Conservation (phyloP, 805 yeast genomes). For the Candida coquimbonensis region DNA sequence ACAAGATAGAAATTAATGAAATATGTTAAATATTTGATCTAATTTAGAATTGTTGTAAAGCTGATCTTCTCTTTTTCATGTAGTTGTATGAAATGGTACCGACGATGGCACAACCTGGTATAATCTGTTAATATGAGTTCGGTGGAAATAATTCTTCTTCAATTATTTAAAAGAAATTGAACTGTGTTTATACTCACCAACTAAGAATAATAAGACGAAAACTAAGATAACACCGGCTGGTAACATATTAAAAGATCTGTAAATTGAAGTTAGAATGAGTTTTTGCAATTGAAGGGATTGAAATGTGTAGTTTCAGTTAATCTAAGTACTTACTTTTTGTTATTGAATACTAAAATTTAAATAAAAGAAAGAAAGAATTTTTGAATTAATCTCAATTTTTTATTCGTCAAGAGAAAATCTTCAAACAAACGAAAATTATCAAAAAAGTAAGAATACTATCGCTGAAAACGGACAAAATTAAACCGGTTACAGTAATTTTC, state of each 20-base stretch:
- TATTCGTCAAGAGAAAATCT: not conserved
- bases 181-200: conserved; percentile 16
- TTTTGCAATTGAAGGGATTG: no score
- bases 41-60: conserved; percentile 21
- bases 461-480: not conserved
- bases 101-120: conserved; percentile 14
- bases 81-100: conserved; percentile 9
- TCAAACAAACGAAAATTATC: not conserved
- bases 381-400: not conserved
- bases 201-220: conserved; percentile 22
- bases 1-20: not conserved
- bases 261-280: not conserved
- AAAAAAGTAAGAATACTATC: not conserved
- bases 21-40: no score
- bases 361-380: not conserved
- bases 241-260: conserved; percentile 17
- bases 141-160: no score
- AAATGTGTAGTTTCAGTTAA: not conserved
- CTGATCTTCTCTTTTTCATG: conserved; percentile 17
- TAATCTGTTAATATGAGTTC: conserved; percentile 3
- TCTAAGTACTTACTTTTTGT: not conserved
- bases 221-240: conserved; percentile 29
- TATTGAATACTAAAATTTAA: not conserved
- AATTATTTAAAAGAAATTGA: no score
- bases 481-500: not conserved